Evolutionary conservation across 306 rosid genomes (phyloP).

Genomic region (Fragaria ananassa): DNA sequence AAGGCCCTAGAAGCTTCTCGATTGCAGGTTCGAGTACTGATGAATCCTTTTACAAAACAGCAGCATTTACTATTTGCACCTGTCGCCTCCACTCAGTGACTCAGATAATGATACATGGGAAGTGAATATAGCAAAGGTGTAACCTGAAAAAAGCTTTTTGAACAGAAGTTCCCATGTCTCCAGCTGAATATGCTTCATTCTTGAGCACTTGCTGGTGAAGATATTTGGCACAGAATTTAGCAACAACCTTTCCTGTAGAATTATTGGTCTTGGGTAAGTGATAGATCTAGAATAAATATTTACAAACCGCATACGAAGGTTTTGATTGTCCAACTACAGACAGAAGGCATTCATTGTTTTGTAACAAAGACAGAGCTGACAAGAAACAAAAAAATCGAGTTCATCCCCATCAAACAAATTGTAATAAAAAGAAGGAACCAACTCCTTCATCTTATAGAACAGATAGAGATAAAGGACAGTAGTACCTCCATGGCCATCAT

Average conservation of each 20-base stretch:
- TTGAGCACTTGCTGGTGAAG: constrained; percentile 89
- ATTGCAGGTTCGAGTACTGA: background rate
- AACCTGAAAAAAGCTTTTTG: constrained; percentile 87
- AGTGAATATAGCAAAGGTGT: constrained; percentile 20
- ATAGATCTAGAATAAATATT: constrained; percentile 3
- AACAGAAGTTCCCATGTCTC: constrained; percentile 77
- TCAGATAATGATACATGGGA: constrained; percentile 22
- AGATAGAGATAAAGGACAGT: constrained; percentile 17
- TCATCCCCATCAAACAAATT: background rate
- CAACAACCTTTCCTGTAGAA: constrained; percentile 89
- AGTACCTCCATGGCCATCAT: constrained; percentile 98
- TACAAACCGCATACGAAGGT: background rate
- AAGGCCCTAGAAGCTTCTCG: background rate
- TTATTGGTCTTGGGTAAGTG: constrained; percentile 31
- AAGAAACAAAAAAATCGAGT: background rate
- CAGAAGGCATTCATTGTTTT: background rate
- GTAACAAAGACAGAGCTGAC: background rate
- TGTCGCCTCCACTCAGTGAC: background rate
- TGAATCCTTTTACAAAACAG: background rate
- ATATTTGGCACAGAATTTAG: constrained; percentile 92
- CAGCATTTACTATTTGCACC: background rate
- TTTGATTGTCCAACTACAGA: background rate
- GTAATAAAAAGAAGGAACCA: background rate
- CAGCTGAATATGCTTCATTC: constrained; percentile 60
- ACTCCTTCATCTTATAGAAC: background rate